Evolutionary conservation across 352 stramenopile genomes (phyloP).

Genomic region (Labyrinthula sp.): DNA sequence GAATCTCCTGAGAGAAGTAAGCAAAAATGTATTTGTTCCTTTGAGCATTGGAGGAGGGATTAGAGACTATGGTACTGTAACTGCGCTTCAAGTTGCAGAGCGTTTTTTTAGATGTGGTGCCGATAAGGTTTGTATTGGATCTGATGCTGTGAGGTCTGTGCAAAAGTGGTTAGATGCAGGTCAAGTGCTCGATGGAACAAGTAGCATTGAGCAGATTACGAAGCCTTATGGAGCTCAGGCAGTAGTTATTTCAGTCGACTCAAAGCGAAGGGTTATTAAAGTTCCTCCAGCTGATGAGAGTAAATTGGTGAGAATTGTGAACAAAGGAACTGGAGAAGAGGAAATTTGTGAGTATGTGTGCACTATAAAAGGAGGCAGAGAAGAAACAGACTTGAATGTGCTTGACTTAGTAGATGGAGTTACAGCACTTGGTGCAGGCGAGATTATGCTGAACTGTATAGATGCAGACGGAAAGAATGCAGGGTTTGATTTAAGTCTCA

Average conservation of each 20-base stretch:
- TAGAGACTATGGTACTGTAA: constrained; percentile 79
- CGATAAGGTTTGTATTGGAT: constrained; percentile 92
- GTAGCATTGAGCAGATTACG: constrained; percentile 86
- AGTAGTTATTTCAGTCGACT: constrained; percentile 90
- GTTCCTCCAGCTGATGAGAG: constrained; percentile 46
- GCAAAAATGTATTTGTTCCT: constrained; percentile 83
- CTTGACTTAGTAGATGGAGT: constrained; percentile 55
- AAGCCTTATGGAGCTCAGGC: constrained; percentile 82
- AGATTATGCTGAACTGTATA: constrained; percentile 95
- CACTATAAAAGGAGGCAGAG: constrained; percentile 80
- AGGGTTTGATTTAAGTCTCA: constrained; percentile 54
- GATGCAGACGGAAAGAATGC: constrained; percentile 87
- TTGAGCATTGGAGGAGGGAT: constrained; percentile 91
- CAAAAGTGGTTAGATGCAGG: constrained; percentile 38
- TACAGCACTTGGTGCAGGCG: constrained; percentile 75
- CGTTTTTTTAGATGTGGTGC: constrained; percentile 90
- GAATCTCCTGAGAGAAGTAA: constrained; percentile 73
- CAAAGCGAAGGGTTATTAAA: constrained; percentile 64
- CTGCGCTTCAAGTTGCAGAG: constrained; percentile 74
- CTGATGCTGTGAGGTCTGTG: constrained; percentile 78
- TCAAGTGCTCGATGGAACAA: constrained; percentile 45
- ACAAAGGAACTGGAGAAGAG: no score
- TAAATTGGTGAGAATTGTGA: constrained; percentile 34
- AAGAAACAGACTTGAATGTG: constrained; percentile 59
- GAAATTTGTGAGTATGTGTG: constrained; percentile 89